phyloP scores from a whole-genome alignment of 2,329 filamentous ascomycete species.

The Botryotinia calthae region DNA sequence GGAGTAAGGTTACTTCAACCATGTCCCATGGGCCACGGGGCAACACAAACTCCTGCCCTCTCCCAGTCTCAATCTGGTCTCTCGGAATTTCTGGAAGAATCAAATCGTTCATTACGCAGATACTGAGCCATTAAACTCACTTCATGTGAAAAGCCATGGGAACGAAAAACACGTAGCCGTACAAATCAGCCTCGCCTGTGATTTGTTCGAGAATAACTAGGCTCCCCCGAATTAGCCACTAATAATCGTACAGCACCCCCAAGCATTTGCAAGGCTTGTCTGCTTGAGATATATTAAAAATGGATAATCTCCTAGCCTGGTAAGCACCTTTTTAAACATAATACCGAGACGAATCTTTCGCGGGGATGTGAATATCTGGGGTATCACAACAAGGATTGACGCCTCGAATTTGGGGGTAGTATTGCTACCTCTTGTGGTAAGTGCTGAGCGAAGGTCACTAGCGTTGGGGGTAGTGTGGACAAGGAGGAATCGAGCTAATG shows the following conservation, averaged over 20 bases:
- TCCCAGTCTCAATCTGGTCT: background rate
- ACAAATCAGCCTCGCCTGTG: background rate
- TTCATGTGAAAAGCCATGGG: background rate
- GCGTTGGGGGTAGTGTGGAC: too few relatives aligned
- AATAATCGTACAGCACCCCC: background rate
- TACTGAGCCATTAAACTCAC: background rate
- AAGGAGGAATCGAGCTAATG: background rate
- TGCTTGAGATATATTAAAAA: background rate
- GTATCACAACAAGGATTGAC: conserved; percentile 8
- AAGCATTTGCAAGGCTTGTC: background rate
- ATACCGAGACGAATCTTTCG: background rate
- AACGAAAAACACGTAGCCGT: background rate
- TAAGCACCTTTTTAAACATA: background rate
- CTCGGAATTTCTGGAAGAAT: background rate
- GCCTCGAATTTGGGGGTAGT: background rate
- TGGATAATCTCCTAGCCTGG: too few relatives aligned
- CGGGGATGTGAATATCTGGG: conserved; percentile 7
- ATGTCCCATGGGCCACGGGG: background rate
- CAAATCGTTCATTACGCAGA: background rate
- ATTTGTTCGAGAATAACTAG: background rate
- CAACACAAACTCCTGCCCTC: background rate
- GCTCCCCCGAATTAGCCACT: background rate
- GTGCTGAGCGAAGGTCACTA: background rate
- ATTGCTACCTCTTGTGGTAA: background rate
- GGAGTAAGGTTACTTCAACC: conserved; percentile 8